A percentile compares a stretch with the other conserved stretches of the same genome.
Evolutionary conservation across 208 protist species (phyloP).

Genomic region (Acanthamoeba triangularis): DNA sequence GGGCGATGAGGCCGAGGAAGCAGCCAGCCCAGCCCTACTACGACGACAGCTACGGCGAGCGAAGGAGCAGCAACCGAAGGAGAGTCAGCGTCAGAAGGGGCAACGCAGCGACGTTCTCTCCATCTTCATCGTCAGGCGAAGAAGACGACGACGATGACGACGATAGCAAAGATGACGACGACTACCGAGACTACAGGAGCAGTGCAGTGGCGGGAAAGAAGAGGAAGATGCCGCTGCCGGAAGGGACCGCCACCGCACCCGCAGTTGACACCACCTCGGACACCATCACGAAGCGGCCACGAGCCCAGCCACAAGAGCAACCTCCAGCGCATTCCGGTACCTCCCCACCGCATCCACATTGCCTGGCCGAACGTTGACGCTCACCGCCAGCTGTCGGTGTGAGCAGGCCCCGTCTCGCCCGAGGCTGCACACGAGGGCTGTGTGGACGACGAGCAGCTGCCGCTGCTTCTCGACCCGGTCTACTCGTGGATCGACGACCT

Average conservation of each 20-base stretch:
- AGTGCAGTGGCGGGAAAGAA: neutral
- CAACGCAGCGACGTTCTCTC: neutral
- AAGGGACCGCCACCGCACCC: neutral
- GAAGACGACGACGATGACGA: neutral
- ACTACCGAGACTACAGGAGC: neutral
- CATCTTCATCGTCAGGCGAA: neutral
- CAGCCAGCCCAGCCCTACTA: neutral
- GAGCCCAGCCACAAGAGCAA: neutral
- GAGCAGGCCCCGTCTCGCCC: neutral
- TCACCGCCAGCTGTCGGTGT: neutral
- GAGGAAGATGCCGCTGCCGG: neutral
- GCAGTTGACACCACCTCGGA: neutral
- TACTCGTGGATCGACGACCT: constrained; percentile 25
- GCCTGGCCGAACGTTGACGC: neutral
- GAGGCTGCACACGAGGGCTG: neutral
- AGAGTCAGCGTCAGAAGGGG: neutral
- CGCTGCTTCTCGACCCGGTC: neutral
- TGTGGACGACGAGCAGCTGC: neutral
- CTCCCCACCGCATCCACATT: neutral
- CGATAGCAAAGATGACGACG: neutral
- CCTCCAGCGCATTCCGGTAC: neutral
- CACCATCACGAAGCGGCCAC: neutral
- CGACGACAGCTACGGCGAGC: neutral
- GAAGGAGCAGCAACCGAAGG: neutral
- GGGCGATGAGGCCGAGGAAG: neutral